These are phyloP conservation scores for Bisporella sp. DNA, from an alignment of 2,329 filamentous ascomycete species.

Conservation along the genomic window DNA sequence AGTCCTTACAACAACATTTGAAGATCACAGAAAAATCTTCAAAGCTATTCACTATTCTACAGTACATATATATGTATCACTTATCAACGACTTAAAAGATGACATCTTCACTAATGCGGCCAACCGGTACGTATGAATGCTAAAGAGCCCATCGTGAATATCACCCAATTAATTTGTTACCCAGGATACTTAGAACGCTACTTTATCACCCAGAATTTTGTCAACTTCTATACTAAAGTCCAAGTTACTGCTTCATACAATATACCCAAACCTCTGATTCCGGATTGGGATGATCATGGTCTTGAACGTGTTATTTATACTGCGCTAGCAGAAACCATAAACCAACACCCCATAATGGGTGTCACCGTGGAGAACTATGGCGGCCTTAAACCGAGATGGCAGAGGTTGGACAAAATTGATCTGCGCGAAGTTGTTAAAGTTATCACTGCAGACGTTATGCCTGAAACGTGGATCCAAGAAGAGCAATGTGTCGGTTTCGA, in stretches of 20 bases:
- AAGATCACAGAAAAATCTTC: no score
- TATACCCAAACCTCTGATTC: conserved; percentile 5
- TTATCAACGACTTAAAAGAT: no score
- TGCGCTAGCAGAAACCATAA: conserved; percentile 4
- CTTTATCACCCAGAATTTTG: conserved; percentile 12
- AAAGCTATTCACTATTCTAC: no score
- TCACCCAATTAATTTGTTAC: no score
- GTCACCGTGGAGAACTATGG: conserved; percentile 13
- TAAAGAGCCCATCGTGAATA: no score
- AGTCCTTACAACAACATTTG: no score
- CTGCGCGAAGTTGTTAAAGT: conserved; percentile 11
- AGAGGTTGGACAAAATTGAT: conserved; percentile 7
- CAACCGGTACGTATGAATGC: no score
- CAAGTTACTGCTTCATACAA: conserved; percentile 14
- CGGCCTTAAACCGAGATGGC: conserved; percentile 10
- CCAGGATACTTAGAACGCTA: conserved; percentile 15
- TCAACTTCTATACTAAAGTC: conserved; percentile 19
- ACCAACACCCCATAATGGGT: conserved; percentile 12
- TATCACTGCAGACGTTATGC: conserved; percentile 3
- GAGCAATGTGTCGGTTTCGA: conserved; percentile 5
- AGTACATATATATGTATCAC: no score
- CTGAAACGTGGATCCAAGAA: conserved; percentile 10
- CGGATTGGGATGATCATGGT: not conserved
- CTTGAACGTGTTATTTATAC: conserved; percentile 11
- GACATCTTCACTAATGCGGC: no score